Evolutionary conservation across 768 basidiomycete genomes (phyloP), one percentile per base, ranked within the genome.

Genomic region (Psilocybe cubensis): DNA sequence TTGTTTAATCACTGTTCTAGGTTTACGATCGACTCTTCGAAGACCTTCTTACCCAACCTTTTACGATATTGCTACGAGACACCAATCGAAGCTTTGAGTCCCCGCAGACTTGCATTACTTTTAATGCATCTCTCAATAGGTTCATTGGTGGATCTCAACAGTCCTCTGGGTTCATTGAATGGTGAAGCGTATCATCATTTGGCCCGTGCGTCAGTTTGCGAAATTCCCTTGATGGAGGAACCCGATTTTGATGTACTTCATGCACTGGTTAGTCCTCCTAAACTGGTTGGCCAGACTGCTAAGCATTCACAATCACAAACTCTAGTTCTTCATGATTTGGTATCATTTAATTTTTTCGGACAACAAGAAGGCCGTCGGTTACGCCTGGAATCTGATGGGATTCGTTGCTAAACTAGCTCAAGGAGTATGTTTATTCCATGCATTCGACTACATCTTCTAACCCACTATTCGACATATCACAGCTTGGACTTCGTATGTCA

Each of bases 321-420:
- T 51, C 18, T 41, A 81, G 75, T 82, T 82, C 66, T 87, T 86
- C 67, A 89, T 88, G 87, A 80, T 86, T 33, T 88, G 87, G 83
- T 89, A 87, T 65, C 83, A 89, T 53, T 76, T 88, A 18, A 84
- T 88, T 60, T 89, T 88, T 61, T 89, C 87, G 12, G 86, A 88
- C 66, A 85, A 89, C 68, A 87, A 83, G 59, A 86, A 87, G 60
- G 87, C 86, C 0, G 79, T 87, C 11, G 85, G 87, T 14, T 87
- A 89, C 57, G 87, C 88, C 17, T 91, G 88, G 88, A 87, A 87
- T 56, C 73, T 89, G 41, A 85, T 90, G 83, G 88, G 89, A 18
- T 84, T 91, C 54, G 81, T 87, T 8, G 84, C 84, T 27, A 90
- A 89, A 68, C 72, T 91, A 17, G 86, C 88, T 6, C 88, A 88